Evolutionary conservation across 164 flowering plant genomes (phyloP).

Genomic region (Kingdonia uniflora): DNA sequence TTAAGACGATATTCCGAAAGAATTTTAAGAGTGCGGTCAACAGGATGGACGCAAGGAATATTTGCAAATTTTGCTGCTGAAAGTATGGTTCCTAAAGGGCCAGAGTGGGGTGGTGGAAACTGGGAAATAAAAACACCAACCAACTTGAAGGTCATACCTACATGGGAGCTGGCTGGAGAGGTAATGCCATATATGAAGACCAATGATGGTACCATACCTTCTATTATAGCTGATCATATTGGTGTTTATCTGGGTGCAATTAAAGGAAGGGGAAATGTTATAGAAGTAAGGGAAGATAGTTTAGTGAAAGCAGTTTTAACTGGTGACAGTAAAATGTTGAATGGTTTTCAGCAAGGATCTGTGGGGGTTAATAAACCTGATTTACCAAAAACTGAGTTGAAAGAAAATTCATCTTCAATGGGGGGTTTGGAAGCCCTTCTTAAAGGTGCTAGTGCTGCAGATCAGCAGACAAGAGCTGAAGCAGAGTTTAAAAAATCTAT

Average conservation of each 20-base stretch:
- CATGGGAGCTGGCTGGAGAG: slow-evolving; percentile 94
- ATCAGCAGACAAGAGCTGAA: slow-evolving; percentile 91
- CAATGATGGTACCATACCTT: slow-evolving; percentile 89
- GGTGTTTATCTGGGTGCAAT: slow-evolving; percentile 92
- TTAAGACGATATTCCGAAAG: slow-evolving; percentile 93
- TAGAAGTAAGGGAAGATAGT: slow-evolving; percentile 87
- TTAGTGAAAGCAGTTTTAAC: slow-evolving; percentile 65
- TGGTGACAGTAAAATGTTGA: slow-evolving; percentile 31
- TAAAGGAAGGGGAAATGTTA: slow-evolving; percentile 88
- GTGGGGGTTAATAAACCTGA: not conserved
- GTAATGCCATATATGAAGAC: slow-evolving; percentile 98
- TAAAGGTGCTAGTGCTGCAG: slow-evolving; percentile 43
- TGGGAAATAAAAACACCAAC: slow-evolving; percentile 97
- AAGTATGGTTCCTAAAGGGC: slow-evolving; percentile 98
- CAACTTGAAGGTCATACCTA: slow-evolving; percentile 67
- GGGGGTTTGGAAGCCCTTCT: slow-evolving; percentile 55
- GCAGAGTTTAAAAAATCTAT: slow-evolving; percentile 90
- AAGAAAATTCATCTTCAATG: slow-evolving; percentile 36
- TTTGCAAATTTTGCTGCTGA: slow-evolving; percentile 99
- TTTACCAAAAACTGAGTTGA: slow-evolving; percentile 26
- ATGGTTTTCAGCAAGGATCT: slow-evolving; percentile 23
- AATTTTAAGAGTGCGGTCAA: slow-evolving; percentile 87
- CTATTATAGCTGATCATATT: slow-evolving; percentile 78
- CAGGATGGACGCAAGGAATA: slow-evolving; percentile 99
- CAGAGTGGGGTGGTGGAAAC: slow-evolving; percentile 99